Evolutionary conservation across 225 moss, liverwort and hornwort genomes (phyloP), one percentile per base, ranked within the genome.

Genomic region (Neckera pumila): DNA sequence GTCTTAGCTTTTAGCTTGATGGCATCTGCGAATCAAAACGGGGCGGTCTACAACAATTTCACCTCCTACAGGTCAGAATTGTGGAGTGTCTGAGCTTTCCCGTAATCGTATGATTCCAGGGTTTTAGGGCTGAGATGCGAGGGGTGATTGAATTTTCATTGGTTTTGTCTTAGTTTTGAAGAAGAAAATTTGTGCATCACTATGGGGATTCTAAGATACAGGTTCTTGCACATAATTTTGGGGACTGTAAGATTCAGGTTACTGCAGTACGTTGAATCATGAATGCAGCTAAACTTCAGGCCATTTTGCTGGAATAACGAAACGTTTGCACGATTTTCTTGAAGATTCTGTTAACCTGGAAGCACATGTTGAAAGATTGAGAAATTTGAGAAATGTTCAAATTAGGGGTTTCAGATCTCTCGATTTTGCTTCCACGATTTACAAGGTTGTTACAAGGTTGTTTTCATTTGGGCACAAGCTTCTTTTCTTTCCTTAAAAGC

Each of bases 1-100:
- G 85, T 94, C 65, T 90, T 94, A 38, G 94, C 90, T 6, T 94
- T 94, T 14, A 88, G 89, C 78, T 89, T 91, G 67, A 94, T 94
- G 94, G 92, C 94, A 22, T 58, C 92, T 65, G 94, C 92, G 23
- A 18, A 84, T 36, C 89, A 94, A 61, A 94, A 91, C 36, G 94
- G 92, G 64, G 94, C 91, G 33, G 40, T 89, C 65, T 94, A 87
- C 83, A 90, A 57, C 87, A 94, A 86, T 27, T 94, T 94, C 86
- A 94, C 94, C 83, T 89, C 92, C 54, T 92, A 91, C 81, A 92
- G 92, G 94, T 94, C 85, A 82, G 86, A 62, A 59, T 90, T 63
- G 33, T 34, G 63, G 8, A 45, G 60, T 38, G 15, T n/a, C 40
- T 20, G 75, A 85, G 85, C 6, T 43, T 72, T 59, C 10, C 16